Evolutionary conservation across 495 filamentous ascomycete species (phyloP), one percentile per base, ranked within the genome.

Genomic region (Annulohypoxylon moriforme): DNA sequence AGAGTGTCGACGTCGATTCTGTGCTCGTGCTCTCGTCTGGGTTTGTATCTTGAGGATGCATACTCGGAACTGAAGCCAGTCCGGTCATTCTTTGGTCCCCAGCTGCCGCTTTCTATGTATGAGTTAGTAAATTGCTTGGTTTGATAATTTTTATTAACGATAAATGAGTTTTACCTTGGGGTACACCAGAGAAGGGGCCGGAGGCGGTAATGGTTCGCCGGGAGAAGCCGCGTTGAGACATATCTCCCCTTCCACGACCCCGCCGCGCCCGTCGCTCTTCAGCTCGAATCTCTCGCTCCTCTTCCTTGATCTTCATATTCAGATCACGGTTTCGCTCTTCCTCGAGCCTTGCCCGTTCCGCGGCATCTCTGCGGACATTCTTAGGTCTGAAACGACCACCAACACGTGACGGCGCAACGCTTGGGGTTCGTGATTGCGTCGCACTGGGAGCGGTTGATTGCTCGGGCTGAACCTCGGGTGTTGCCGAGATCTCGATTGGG

Each of bases 1-100:
- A 85, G 80, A 13, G 75, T 61, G 64, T 85, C 83, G 44, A 80
- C 77, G 64, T 84, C 81, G 71, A 85, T 75, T 62, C 82, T 70
- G 24, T 62, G 49, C 46, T 81, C 76, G 25, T 80, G 64, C 16
- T 77, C 61, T 33, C 75, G 65, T 47, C 71, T 69, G 3, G 76
- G 71, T 5, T 73, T 74, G 14, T 75, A 71, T 44, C 78, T 76
- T n/a, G 72, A 68, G 10, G 22, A 11, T 22, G 20, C 40, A 42
- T 68, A 50, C 52, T 67, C 38, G 24, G 64, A 42, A 16, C 55
- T 56, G 18, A 47, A 31, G 58, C 75, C 69, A 69, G 71, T 67
- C 76, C 14, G 36, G 81, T 47, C 36, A 68, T 77, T 58, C 74
- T 78, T 76, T 72, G 78, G 63, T 44, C 81, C 71, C 66, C 76